Conservation (phyloP, 1,284 basidiomycete genomes). For the Grifola frondosa region DNA sequence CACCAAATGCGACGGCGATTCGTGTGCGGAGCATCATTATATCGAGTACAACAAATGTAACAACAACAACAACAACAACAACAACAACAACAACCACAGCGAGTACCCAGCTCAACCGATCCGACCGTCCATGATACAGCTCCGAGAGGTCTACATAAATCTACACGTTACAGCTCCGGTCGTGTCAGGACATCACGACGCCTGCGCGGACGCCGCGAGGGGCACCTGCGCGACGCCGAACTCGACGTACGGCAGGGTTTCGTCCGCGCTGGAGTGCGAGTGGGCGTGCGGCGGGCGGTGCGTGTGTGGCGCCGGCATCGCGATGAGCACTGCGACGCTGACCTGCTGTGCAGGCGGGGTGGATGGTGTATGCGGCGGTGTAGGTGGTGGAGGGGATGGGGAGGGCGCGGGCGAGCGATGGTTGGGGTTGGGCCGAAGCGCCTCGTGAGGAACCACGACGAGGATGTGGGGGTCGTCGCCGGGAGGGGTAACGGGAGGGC, state of each 20-base stretch:
- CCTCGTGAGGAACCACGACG: not conserved
- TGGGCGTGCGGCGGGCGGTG: no score
- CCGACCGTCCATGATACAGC: no score
- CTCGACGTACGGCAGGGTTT: conserved; percentile 23
- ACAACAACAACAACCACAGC: no score
- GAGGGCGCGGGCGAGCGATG: conserved; percentile 6
- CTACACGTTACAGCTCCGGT: no score
- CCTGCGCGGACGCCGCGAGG: no score
- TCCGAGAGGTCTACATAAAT: no score
- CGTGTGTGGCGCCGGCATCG: conserved; percentile 21
- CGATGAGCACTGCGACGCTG: conserved; percentile 20
- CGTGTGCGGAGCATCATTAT: no score
- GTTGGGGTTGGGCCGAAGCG: conserved; percentile 4
- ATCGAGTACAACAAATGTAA: no score
- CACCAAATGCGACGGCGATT: no score
- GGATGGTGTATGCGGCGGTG: conserved; percentile 7
- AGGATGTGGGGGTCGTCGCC: not conserved
- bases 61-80: no score
- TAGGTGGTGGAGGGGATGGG: conserved; percentile 6
- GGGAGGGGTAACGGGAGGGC: not conserved
- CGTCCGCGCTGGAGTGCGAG: conserved; percentile 4
- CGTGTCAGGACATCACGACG: no score
- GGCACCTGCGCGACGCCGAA: conserved; percentile 19
- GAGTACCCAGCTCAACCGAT: no score
- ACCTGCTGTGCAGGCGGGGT: conserved; percentile 10